Percentiles rank a stretch among this genome's conserved stretches.
Evolutionary conservation across 1,139 yeast genomes (phyloP).

Genomic region (Sugiyamaella grinbergsii): DNA sequence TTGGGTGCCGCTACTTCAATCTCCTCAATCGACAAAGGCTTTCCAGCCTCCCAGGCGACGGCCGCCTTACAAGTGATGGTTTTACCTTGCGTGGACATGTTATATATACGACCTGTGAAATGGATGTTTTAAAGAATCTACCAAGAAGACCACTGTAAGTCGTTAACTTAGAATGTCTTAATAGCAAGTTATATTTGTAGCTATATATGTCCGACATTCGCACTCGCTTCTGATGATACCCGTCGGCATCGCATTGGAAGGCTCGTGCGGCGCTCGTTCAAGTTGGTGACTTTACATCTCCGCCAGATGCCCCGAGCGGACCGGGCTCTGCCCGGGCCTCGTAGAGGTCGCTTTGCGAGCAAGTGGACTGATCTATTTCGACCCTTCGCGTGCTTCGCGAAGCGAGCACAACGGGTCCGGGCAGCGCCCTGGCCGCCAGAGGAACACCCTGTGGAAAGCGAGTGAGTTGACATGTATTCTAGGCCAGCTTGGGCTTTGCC

Average conservation of each 20-base stretch:
- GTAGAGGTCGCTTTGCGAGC: no score
- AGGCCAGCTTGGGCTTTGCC: conserved; percentile 13
- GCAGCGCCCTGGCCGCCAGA: conserved; percentile 17
- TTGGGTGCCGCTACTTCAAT: conserved; percentile 90
- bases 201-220: conserved; percentile 3
- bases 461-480: neutral
- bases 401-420: conserved; percentile 9
- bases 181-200: no score
- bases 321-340: no score
- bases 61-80: conserved; percentile 93
- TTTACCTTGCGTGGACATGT: conserved; percentile 40
- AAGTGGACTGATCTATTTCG: no score
- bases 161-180: no score
- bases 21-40: conserved; percentile 83
- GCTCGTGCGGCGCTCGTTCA: neutral
- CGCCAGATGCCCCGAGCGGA: no score
- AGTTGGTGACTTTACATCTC: no score
- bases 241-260: no score
- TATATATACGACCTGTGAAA: no score
- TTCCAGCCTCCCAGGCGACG: conserved; percentile 90
- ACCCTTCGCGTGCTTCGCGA: neutral
- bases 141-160: no score
- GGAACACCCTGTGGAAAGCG: conserved; percentile 1
- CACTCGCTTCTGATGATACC: neutral
- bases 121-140: no score